phyloP scores from a whole-genome alignment of 2,329 filamentous ascomycete genomes.

The Penicillium italicum region DNA sequence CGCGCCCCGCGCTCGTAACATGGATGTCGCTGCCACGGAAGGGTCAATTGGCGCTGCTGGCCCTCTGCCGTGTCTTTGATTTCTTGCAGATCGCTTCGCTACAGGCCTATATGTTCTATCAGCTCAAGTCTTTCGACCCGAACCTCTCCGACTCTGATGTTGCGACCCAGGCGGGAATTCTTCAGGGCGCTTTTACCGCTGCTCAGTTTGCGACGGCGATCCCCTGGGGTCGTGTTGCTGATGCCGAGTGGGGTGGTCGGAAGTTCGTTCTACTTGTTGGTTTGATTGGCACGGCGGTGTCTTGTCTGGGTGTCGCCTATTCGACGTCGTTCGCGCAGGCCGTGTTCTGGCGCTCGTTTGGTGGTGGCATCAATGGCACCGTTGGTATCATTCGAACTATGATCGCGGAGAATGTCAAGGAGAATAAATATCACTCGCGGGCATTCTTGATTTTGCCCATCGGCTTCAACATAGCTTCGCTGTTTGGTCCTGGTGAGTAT shows the following conservation, averaged over 20 bases:
- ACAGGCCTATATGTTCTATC: constrained; percentile 75
- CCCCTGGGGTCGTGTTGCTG: constrained; percentile 69
- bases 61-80: constrained; percentile 41
- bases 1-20: constrained; percentile 32
- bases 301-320: constrained; percentile 66
- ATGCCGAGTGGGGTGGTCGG: constrained; percentile 62
- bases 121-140: constrained; percentile 70
- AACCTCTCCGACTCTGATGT: constrained; percentile 58
- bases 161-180: constrained; percentile 68
- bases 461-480: constrained; percentile 63
- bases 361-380: constrained; percentile 67
- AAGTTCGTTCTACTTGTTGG: constrained; percentile 77
- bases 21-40: constrained; percentile 42
- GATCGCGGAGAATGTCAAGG: constrained; percentile 67
- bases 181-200: constrained; percentile 73
- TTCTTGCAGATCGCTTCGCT: constrained; percentile 41
- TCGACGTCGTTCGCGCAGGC: constrained; percentile 60
- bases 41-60: constrained; percentile 36
- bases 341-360: constrained; percentile 63
- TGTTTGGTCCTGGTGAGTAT: constrained; percentile 46
- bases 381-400: constrained; percentile 70
- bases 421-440: constrained; percentile 59
- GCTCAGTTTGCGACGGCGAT: constrained; percentile 79
- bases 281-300: constrained; percentile 63
- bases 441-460: constrained; percentile 61